Base-by-base conservation (phyloP, 176 grass and related monocot species). In the Guadua angustifolia region DNA sequence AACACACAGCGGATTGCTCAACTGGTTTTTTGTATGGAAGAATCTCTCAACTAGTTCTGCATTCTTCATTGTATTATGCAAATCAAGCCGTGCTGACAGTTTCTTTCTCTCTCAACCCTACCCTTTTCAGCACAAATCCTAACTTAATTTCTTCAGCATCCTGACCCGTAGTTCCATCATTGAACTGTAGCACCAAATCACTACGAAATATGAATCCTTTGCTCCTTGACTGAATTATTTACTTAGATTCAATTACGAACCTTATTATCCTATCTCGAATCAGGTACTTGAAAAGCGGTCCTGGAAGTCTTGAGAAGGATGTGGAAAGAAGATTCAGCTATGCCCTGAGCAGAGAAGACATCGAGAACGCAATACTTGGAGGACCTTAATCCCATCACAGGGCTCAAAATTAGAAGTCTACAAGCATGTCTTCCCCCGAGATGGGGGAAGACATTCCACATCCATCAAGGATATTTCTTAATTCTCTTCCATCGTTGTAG, bases 291-390 rank as follows among this genome's bases (percentile, higher is more conserved):
- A 98, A 98, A 57, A 94, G 76, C 33, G 91, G 96, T 12, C 91
- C 93, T 21, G 93, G 89, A 69, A 92, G 90, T 87, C 94, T 95
- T 62, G 96, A 98, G 29, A 98, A 98, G 77, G 96, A 95, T 67
- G 47, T 92, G 29, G 96, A 98, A 73, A 98, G 96, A 61, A 90
- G 93, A 33, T 98, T 98, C 77, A 98, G 89, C 83, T 98, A 95
- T 78, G 96, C 96, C 43, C 68, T 98, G 42, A 98, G 96, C 71
- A 93, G 96, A 85, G 88, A 98, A 87, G 93, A 98, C 83, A 94
- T 98, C 8, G 93, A 95, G 81, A 95, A 98, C 66, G 89, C 96
- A 0, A 92, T 98, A 66, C 89, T 95, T 47, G 93, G 93, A 50
- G 96, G 96, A 49, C 91, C 96, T 9, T 99, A 79, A 94, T 75